Percentiles rank a stretch among this genome's conserved stretches.
Evolutionary conservation across 1,284 basidiomycete genomes (phyloP).

Genomic region (Ustilago shanxiensis): DNA sequence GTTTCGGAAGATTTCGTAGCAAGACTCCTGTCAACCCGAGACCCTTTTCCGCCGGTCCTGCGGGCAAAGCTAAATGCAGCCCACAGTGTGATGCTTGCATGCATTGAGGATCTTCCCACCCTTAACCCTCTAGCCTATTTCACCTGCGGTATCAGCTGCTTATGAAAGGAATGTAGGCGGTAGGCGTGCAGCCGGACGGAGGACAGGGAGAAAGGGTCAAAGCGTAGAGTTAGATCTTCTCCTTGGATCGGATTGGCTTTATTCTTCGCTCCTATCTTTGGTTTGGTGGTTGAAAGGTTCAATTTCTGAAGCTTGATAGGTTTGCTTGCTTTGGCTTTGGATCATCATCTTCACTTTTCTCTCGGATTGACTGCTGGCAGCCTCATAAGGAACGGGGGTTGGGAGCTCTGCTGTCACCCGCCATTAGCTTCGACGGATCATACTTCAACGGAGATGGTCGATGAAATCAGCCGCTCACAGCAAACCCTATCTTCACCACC

Average conservation of each 20-base stretch:
- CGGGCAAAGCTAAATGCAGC: slow-evolving; percentile 6
- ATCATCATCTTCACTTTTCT: too few relatives aligned
- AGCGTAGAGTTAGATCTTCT: not conserved
- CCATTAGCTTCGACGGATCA: too few relatives aligned
- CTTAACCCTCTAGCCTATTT: not conserved
- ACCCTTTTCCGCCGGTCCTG: slow-evolving; percentile 1
- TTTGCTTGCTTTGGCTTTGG: too few relatives aligned
- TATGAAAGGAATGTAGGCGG: not conserved
- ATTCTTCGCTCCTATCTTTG: not conserved
- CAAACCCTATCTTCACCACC: not conserved
- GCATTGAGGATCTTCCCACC: not conserved
- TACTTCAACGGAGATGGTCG: too few relatives aligned
- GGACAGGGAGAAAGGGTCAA: too few relatives aligned
- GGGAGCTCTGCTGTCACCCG: too few relatives aligned
- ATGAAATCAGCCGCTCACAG: not conserved
- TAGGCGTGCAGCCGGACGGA: too few relatives aligned
- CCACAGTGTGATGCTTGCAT: not conserved
- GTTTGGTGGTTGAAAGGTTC: too few relatives aligned
- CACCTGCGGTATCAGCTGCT: slow-evolving; percentile 3
- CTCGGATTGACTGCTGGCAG: too few relatives aligned
- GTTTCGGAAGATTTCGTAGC: not conserved
- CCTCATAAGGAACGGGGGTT: too few relatives aligned
- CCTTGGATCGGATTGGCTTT: not conserved
- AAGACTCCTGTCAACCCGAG: not conserved
- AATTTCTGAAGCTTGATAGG: too few relatives aligned